Evolutionary conservation across 306 rosid genomes (phyloP), one percentile per base, ranked within the genome.

Genomic region (Mucuna pruriens): DNA sequence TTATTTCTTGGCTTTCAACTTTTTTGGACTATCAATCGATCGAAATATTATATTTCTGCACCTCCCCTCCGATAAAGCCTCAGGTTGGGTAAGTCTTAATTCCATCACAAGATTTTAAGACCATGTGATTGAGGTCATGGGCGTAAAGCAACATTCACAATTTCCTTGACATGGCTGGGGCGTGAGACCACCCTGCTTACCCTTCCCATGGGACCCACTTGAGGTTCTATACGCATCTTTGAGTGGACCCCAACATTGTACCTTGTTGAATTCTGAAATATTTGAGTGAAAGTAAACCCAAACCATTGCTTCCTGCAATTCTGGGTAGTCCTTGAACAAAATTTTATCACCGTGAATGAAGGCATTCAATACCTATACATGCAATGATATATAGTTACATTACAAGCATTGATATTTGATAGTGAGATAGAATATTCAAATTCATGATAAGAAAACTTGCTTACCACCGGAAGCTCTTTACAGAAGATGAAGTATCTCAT

Each of bases 401-500:
- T 73, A 31, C 58, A 13, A 48, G 17, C 34, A 39, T 40, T 48
- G 3, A 13, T 22, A 11, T 25, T 44, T 13, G 44, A 48, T n/a
- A 86, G 19, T 88, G 87, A 67, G 83, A 88, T 82, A 78, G 85
- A 84, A 23, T 51, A 51, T 17, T 34, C 10, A 69, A 49, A 58
- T 61, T 26, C 36, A 29, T 12, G 29, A 54, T n/a, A 15, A 4
- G 20, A 61, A 61, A 61, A n/a, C 7, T n/a, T 57, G 76, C 2
- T 38, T 85, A 92, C 98, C 87, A 92, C 89, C 1, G 98, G 98
- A 9, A 95, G 90, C 75, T 95, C 98, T 80, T 84, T 95, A 83
- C 78, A 83, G 85, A 91, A 95, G 86, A 95, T 95, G 86, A 79
- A 90, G 88, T 77, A 91, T 90, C 97, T 86, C 17, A 95, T 82